Base-by-base conservation (phyloP, 331 rosid species). In the Acacia pycnantha region DNA sequence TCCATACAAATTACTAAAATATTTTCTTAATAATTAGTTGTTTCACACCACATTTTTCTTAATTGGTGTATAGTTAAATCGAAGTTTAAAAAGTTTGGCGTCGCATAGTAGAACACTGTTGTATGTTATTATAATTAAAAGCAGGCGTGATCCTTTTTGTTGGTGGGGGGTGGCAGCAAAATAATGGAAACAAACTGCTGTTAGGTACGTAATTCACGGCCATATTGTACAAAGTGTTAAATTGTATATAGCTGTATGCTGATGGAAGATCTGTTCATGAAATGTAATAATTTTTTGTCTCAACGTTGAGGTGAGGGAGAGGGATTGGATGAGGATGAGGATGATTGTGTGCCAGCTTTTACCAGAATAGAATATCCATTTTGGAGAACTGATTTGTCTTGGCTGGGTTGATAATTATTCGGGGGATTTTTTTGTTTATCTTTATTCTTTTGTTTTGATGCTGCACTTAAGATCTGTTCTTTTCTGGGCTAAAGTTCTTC, bases 401-500 rank as follows among this genome's bases (percentile, higher is more conserved):
- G 53, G 61, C 85, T 71, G 46, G 48, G 53, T 65, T 62, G 11
- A 59, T 61, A 50, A 77, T 29, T 43, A 50, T 72, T 29, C 5
- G 56, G 6, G 24, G 37, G 33, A 24, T n/a, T 56, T 15, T 70
- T 76, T 72, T 79, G 86, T 88, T 84, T 8, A 3, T 19, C 19
- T 88, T 87, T 8, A 3, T 35, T 26, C 10, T 64, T 72, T 90
- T 92, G 97, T 88, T 83, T 81, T 71, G 61, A 81, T 66, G 78
- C 81, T 87, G 92, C 88, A 79, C 77, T 79, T 62, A 35, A 79
- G 26, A 15, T 88, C 84, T 88, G 94, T 88, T 90, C 74, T 56
- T 85, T 70, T 73, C 75, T 74, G 70, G 5, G 35, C 65, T 4
- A 7, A 4, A 21, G 62, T 54, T 7, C 27, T 54, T 2, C 2